Percentiles rank a stretch among this genome's conserved stretches.
Evolutionary conservation across 2,329 filamentous ascomycete genomes (phyloP).

Genomic region (Anisogramma anomala): DNA sequence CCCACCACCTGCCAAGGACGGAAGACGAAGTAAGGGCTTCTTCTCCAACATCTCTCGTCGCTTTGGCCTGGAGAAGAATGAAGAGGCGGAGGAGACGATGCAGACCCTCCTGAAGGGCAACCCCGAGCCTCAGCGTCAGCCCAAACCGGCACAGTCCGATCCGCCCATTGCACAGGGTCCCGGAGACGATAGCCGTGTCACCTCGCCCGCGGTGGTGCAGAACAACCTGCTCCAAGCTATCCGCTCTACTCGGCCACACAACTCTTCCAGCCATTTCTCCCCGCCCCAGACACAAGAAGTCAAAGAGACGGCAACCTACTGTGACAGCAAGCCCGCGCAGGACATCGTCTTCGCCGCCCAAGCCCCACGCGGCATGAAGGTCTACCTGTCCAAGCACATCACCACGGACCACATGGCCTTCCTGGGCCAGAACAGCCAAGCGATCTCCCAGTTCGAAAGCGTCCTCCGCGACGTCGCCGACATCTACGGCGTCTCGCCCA

Average conservation of each 20-base stretch:
- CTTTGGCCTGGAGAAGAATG: constrained; percentile 52
- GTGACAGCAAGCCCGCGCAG: constrained; percentile 63
- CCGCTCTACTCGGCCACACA: constrained; percentile 64
- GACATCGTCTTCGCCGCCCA: constrained; percentile 62
- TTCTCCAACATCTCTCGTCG: constrained; percentile 59
- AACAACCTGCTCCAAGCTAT: constrained; percentile 69
- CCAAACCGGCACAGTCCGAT: constrained; percentile 7
- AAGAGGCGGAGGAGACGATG: constrained; percentile 30
- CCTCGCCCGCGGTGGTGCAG: constrained; percentile 48
- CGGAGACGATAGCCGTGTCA: constrained; percentile 41
- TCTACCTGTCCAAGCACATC: constrained; percentile 55
- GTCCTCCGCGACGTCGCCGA: constrained; percentile 58
- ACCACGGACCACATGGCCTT: constrained; percentile 41
- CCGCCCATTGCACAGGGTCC: constrained; percentile 7
- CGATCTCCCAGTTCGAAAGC: constrained; percentile 57
- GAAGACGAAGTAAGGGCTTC: constrained; percentile 41
- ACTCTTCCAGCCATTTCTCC: constrained; percentile 61
- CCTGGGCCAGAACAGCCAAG: constrained; percentile 44
- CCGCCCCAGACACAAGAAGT: constrained; percentile 60
- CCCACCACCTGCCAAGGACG: constrained; percentile 22
- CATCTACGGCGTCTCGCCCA: constrained; percentile 59
- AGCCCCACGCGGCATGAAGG: constrained; percentile 58
- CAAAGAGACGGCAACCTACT: constrained; percentile 76
- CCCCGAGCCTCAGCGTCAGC: constrained; percentile 19
- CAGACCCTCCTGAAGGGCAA: constrained; percentile 29